These are phyloP conservation scores for Candida jianshihensis DNA, from an alignment of 805 yeast genomes.

Conservation along the genomic window DNA sequence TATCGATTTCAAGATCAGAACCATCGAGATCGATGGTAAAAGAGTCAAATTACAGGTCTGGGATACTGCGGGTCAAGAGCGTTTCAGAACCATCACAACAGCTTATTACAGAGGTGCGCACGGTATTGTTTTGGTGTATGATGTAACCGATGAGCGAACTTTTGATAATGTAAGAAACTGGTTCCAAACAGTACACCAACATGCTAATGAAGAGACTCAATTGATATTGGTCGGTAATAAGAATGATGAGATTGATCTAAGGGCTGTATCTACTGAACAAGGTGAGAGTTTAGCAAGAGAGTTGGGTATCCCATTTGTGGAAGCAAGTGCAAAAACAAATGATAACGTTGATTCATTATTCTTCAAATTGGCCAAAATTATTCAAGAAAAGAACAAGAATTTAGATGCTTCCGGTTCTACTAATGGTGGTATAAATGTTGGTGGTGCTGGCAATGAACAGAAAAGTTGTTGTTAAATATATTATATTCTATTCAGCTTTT, in stretches of 20 bases:
- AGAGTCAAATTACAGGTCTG: conserved; percentile 91
- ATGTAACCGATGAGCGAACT: conserved; percentile 83
- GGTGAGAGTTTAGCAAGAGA: conserved; percentile 86
- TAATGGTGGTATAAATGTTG: conserved; percentile 22
- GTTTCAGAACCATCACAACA: conserved; percentile 91
- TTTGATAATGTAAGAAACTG: conserved; percentile 90
- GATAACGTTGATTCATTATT: conserved; percentile 89
- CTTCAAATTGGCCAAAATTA: conserved; percentile 78
- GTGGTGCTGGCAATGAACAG: conserved; percentile 2
- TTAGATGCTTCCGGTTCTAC: conserved; percentile 23
- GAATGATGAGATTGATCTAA: conserved; percentile 80
- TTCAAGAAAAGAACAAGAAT: conserved; percentile 66
- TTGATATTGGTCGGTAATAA: conserved; percentile 93
- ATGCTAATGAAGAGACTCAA: conserved; percentile 94
- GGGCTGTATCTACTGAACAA: conserved; percentile 84
- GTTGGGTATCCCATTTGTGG: conserved; percentile 85
- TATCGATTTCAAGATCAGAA: conserved; percentile 95
- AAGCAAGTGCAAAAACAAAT: conserved; percentile 93
- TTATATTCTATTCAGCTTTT: too few species aligned
- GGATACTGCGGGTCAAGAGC: conserved; percentile 98
- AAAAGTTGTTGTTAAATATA: conserved; percentile 17
- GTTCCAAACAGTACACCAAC: conserved; percentile 93
- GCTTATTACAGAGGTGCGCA: conserved; percentile 87
- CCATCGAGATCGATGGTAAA: conserved; percentile 89
- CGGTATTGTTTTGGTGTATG: conserved; percentile 80